Evolutionary conservation across 306 rosid genomes (phyloP).

Genomic region (Trifolium pratense): DNA sequence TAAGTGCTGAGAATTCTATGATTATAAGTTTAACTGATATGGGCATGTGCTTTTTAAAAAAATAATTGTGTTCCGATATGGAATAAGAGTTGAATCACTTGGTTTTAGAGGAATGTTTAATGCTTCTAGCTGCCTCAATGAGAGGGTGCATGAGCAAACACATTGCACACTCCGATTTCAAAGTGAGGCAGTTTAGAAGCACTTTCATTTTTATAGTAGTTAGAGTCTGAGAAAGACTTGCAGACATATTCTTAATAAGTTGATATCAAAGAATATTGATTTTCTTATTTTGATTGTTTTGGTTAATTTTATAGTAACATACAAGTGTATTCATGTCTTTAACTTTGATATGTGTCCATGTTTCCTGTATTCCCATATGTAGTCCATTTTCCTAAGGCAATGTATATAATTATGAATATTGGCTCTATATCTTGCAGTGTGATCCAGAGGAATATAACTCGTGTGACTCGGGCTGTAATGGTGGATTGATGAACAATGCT

Average conservation of each 20-base stretch:
- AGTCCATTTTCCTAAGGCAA: neutral
- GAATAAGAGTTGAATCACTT: neutral
- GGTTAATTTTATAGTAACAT: neutral
- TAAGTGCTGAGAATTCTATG: neutral
- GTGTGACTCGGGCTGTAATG: constrained; percentile 86
- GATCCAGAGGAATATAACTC: constrained; percentile 78
- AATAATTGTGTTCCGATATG: neutral
- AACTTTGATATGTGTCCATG: neutral
- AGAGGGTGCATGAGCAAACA: neutral
- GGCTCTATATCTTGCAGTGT: constrained; percentile 62
- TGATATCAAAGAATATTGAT: neutral
- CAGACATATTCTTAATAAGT: neutral
- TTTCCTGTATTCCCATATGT: neutral
- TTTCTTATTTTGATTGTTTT: neutral
- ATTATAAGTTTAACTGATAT: neutral
- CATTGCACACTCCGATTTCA: neutral
- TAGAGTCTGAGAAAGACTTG: neutral
- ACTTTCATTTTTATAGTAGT: neutral
- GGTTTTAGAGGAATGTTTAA: neutral
- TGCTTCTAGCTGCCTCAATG: neutral
- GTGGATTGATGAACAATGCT: constrained; percentile 92
- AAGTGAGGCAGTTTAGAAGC: neutral
- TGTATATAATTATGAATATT: constrained; percentile 21
- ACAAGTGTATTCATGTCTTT: neutral
- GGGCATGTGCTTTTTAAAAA: too few species aligned